These are phyloP conservation scores for Aphanoascus verrucosus DNA, from an alignment of 2,329 filamentous ascomycete genomes.

Conservation along the genomic window DNA sequence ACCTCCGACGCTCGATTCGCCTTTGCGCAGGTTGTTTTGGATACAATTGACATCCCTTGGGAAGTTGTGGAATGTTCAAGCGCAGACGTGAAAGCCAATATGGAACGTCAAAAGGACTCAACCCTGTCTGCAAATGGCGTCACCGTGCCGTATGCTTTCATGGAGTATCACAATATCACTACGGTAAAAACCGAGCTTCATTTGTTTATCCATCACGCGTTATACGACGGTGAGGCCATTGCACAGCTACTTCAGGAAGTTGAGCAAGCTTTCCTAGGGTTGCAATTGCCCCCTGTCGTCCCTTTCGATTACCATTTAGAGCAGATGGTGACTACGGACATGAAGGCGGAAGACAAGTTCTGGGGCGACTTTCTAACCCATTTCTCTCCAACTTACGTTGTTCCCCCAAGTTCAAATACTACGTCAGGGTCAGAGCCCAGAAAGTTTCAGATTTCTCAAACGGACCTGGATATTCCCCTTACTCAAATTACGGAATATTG, in stretches of 20 bases:
- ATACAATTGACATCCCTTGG: constrained; percentile 38
- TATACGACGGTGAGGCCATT: constrained; percentile 79
- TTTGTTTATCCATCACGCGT: constrained; percentile 62
- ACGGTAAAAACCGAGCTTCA: constrained; percentile 21
- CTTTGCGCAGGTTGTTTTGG: constrained; percentile 61
- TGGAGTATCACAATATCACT: constrained; percentile 13
- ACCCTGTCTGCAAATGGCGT: constrained; percentile 20
- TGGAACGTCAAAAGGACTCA: constrained; percentile 35
- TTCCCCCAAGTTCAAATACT: neutral
- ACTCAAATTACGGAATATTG: constrained; percentile 31
- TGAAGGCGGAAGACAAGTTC: constrained; percentile 47
- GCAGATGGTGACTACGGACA: constrained; percentile 43
- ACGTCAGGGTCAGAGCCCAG: neutral
- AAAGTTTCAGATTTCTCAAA: neutral
- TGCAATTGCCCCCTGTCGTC: constrained; percentile 40
- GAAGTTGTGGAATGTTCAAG: constrained; percentile 35
- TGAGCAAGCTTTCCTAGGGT: constrained; percentile 45
- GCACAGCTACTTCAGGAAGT: constrained; percentile 58
- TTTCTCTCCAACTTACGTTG: constrained; percentile 39
- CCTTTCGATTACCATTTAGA: constrained; percentile 55
- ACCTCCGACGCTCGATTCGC: constrained; percentile 52
- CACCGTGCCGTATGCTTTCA: constrained; percentile 23
- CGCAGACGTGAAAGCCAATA: constrained; percentile 29
- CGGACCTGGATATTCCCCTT: constrained; percentile 26
- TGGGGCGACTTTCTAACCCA: constrained; percentile 51